Evolutionary conservation across 352 stramenopile species (phyloP).

Genomic region (Phytophthora crassamura): DNA sequence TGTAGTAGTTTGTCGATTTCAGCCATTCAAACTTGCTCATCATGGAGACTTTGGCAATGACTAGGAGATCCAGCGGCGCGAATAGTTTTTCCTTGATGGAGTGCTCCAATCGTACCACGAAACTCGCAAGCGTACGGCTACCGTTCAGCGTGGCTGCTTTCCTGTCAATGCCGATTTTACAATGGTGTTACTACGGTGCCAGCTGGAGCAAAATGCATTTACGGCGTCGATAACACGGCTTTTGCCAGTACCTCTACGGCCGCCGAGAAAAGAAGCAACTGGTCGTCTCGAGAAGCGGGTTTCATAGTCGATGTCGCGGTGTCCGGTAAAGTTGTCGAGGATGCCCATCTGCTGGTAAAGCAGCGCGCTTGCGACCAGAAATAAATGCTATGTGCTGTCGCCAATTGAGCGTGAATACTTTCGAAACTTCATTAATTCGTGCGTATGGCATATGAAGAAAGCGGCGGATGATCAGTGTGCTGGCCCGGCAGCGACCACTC

Average conservation of each 20-base stretch:
- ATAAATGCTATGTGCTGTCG: no score
- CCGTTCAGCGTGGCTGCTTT: not conserved
- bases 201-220: not conserved
- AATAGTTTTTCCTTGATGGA: not conserved
- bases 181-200: not conserved
- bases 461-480: no score
- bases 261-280: conserved; percentile 9
- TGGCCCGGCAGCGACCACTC: no score
- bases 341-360: no score
- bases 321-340: not conserved
- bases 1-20: conserved; percentile 8
- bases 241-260: conserved; percentile 8
- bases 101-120: not conserved
- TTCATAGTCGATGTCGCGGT: not conserved
- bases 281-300: not conserved
- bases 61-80: not conserved
- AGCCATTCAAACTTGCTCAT: conserved; percentile 5
- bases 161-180: not conserved
- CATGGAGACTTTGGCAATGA: conserved; percentile 14
- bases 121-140: conserved; percentile 1
- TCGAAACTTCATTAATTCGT: no score
- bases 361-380: no score
- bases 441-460: no score
- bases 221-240: conserved; percentile 11
- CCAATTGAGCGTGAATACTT: no score